Percentiles rank a stretch among this genome's conserved stretches.
phyloP scores from a whole-genome alignment of 164 flowering plant genomes.

The Warburgia ugandensis region DNA sequence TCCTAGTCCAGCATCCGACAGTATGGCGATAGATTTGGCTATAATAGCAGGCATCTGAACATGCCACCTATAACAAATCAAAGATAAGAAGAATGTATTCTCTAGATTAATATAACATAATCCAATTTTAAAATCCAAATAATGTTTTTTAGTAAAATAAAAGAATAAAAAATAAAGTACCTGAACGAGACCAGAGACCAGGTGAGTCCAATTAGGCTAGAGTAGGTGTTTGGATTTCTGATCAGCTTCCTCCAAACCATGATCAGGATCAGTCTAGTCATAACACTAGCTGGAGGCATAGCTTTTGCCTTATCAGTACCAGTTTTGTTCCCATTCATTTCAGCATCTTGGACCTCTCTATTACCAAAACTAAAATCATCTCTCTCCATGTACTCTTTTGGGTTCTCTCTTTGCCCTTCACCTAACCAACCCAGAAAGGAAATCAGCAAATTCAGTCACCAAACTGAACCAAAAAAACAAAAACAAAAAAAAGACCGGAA shows the following conservation, averaged over 20 bases:
- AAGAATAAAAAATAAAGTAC: too few relatives aligned
- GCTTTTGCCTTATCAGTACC: constrained; percentile 22
- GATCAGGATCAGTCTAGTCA: constrained; percentile 86
- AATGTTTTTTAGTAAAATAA: too few relatives aligned
- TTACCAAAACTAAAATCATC: constrained; percentile 73
- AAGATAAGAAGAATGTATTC: too few relatives aligned
- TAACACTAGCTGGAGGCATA: constrained; percentile 91
- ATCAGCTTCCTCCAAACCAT: constrained; percentile 97
- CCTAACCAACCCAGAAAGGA: constrained; percentile 19
- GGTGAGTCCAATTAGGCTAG: constrained; percentile 80
- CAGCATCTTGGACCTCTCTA: constrained; percentile 25
- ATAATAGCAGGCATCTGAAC: constrained; percentile 80
- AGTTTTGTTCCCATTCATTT: background rate
- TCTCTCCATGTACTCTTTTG: constrained; percentile 54
- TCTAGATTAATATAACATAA: too few relatives aligned
- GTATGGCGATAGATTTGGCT: constrained; percentile 76
- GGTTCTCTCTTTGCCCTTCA: constrained; percentile 37
- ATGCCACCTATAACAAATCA: constrained; percentile 53
- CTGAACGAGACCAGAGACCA: constrained; percentile 90
- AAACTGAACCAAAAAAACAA: too few relatives aligned
- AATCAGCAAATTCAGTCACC: too few relatives aligned
- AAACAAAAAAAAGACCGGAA: too few relatives aligned
- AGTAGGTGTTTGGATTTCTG: constrained; percentile 90
- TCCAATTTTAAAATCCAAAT: too few relatives aligned
- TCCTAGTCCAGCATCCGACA: constrained; percentile 98